Base-by-base conservation (phyloP, 768 basidiomycete species). In the Agaricus blazei region DNA sequence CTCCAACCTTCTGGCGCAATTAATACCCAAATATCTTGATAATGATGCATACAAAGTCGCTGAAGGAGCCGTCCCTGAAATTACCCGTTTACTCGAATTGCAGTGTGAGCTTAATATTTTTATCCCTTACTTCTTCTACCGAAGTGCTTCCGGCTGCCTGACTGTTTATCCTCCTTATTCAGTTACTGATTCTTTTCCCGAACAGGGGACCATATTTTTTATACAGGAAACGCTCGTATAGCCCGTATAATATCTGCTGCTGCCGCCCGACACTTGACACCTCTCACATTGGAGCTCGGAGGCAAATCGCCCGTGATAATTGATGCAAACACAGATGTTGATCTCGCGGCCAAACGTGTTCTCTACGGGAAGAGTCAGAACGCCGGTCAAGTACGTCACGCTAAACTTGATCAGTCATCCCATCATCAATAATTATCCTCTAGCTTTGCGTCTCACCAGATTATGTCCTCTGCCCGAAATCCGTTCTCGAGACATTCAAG, bases 351-450 rank as follows among this genome's bases (percentile, higher is more conserved):
- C 3, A 81, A 78, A 62, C 78, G 88, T 7, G 76, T 87, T 34
- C 67, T 88, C 27, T 86, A 80, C 78, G 87, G 83, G 1, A 90
- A 89, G 67, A 70, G 70, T 8, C 73, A 69, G 55, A 89, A 90
- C 58, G 73, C 80, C 1, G 88, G 88, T 8, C 87, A 88, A 75
- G 81, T 74, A 43, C 51, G 66, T 48, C 1, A 24, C 40, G 2
- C 14, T 23, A 9, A 6, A 3, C 5, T 28, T 45, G 14, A 12
- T 27, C 12, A 41, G 12, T 14, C 14, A 26, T 41, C 48, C 7
- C 9, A 12, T 51, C 24, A 65, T 68, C 4, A 71, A 70, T 24
- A 72, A 24, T 37, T 12, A 31, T 23, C 8, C 45, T 19, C 19
- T 19, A 86, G 77, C 79, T 82, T 1, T 91, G 90, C 59, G 72